Evolutionary conservation across 805 yeast species (phyloP), one percentile per base, ranked within the genome.

Genomic region (Aciculoconidium aculeatum): DNA sequence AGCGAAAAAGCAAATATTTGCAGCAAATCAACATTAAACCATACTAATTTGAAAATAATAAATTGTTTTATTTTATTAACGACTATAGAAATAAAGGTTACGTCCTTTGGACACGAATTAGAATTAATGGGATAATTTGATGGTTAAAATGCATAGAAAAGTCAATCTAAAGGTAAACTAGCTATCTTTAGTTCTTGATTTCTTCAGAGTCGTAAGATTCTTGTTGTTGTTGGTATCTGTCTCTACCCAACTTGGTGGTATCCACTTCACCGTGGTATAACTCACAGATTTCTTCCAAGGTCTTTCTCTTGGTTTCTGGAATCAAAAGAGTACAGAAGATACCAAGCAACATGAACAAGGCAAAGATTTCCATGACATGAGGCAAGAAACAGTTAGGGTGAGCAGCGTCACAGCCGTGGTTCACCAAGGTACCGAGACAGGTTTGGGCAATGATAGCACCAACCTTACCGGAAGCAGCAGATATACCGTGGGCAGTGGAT

Each of bases 391-490:
- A 85, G 65, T 76, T 74, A 21, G 46, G 47, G 36, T 72, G 55
- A 35, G 67, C 69, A 28, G 64, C 61, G 20, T 85, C 64, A 75
- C 95, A 86, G 40, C 75, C 71, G 59, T 81, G 90, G 70, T 81
- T 69, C 34, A 79, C 70, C 49, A 86, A 71, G 41, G 94, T 84
- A 71, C 95, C 92, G 44, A 82, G 60, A 55, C 82, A 80, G 39
- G 88, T 78, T 65, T 81, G 92, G 15, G 95, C 95, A 67, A 86
- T 75, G 45, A 86, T 84, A 36, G 95, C 94, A 67, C 95, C 96
- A 47, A 85, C 68, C 59, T 86, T 86, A 70, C 95, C 96, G 18
- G 76, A 59, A 29, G 94, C 96, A 46, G 96, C 95, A 40, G 94
- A 85, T 40, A 86, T 71, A 71, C 96, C 96, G 50, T 86, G 96